Evolutionary conservation across 1,284 basidiomycete species (phyloP).

Genomic region (Papiliotrema terrestris): DNA sequence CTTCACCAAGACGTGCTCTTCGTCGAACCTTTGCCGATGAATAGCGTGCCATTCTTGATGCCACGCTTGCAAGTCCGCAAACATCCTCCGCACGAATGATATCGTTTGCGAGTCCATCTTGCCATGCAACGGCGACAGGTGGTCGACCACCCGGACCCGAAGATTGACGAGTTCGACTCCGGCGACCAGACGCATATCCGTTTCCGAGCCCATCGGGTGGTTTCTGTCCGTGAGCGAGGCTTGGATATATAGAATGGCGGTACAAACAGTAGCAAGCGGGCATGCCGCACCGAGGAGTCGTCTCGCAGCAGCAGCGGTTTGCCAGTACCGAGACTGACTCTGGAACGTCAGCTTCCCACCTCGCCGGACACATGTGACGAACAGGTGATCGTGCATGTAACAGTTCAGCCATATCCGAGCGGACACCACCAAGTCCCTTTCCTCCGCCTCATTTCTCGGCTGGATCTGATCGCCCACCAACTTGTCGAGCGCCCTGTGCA

Average conservation of each 20-base stretch:
- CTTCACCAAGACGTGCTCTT: constrained; percentile 71
- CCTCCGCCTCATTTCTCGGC: constrained; percentile 72
- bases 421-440: constrained; percentile 81
- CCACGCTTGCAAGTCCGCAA: constrained; percentile 68
- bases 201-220: constrained; percentile 79
- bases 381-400: constrained; percentile 55
- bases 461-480: constrained; percentile 59
- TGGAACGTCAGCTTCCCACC: constrained; percentile 37
- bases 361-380: too few species aligned
- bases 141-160: constrained; percentile 80
- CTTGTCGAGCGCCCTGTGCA: constrained; percentile 85
- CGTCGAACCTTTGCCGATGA: constrained; percentile 68
- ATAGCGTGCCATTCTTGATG: constrained; percentile 79
- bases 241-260: too few species aligned
- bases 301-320: constrained; percentile 83
- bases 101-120: constrained; percentile 80
- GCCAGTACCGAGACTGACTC: constrained; percentile 85
- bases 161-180: constrained; percentile 86
- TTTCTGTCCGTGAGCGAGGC: constrained; percentile 37
- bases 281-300: constrained; percentile 78
- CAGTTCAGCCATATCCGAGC: constrained; percentile 90
- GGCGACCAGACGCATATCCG: constrained; percentile 80
- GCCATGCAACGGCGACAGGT: constrained; percentile 76
- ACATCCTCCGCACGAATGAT: constrained; percentile 78
- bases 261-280: constrained; percentile 63